Conservation (phyloP, 352 stramenopile genomes). For the Pythium insidiosum region DNA sequence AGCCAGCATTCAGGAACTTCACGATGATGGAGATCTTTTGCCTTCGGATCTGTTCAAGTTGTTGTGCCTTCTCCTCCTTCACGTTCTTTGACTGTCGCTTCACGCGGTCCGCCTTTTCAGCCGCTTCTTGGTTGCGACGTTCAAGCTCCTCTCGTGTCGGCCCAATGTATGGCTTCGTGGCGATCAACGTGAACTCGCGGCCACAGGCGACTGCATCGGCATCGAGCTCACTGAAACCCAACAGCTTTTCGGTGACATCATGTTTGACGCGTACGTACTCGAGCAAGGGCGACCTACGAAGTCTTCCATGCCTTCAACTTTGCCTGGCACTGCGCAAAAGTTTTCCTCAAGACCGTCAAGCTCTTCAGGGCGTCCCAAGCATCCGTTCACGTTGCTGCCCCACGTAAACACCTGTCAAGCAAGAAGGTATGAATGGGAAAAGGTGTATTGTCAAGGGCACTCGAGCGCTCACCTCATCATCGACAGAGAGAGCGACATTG, state of each 20-base stretch:
- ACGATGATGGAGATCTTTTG: constrained; percentile 35
- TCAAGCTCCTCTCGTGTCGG: constrained; percentile 57
- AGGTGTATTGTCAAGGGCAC: background rate
- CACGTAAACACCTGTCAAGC: constrained; percentile 83
- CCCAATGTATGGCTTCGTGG: constrained; percentile 91
- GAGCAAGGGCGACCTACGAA: constrained; percentile 69
- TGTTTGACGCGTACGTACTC: constrained; percentile 45
- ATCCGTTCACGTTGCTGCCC: constrained; percentile 89
- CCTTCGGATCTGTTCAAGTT: constrained; percentile 36
- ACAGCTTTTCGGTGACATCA: background rate
- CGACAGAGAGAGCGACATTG: constrained; percentile 85
- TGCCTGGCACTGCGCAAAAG: constrained; percentile 75
- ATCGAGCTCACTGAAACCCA: no score
- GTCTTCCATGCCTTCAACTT: constrained; percentile 57
- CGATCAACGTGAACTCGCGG: constrained; percentile 88
- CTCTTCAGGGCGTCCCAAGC: constrained; percentile 72
- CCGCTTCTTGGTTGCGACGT: constrained; percentile 26
- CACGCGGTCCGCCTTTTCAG: constrained; percentile 34
- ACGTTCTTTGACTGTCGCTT: constrained; percentile 39
- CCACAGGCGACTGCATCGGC: constrained; percentile 70
- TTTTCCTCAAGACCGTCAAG: constrained; percentile 59
- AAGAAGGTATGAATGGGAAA: background rate
- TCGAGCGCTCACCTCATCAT: constrained; percentile 63
- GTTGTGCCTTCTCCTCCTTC: constrained; percentile 23
- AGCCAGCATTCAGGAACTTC: constrained; percentile 39